phyloP scores from a whole-genome alignment of 2,329 filamentous ascomycete species.

The Sporothrix pallida region DNA sequence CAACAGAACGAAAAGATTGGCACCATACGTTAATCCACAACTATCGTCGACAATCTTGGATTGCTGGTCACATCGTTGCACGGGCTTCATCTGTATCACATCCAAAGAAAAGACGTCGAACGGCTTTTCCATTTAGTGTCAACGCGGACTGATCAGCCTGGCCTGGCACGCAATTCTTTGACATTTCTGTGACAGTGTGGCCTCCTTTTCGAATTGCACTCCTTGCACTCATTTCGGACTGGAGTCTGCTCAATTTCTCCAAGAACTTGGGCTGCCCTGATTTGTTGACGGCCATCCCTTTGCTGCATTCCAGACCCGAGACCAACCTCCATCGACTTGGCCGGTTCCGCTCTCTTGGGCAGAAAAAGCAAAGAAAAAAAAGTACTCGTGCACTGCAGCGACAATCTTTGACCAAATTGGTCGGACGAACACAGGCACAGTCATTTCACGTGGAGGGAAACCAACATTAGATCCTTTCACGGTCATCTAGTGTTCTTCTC shows the following conservation, averaged over 20 bases:
- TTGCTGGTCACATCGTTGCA: too few species aligned
- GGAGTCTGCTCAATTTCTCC: background rate
- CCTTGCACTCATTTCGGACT: background rate
- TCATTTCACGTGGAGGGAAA: background rate
- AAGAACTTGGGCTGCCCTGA: background rate
- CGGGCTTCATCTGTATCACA: too few species aligned
- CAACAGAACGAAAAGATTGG: too few species aligned
- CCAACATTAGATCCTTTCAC: background rate
- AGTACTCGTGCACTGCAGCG: background rate
- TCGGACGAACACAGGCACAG: too few species aligned
- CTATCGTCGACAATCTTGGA: too few species aligned
- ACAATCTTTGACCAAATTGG: background rate
- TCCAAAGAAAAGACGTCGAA: too few species aligned
- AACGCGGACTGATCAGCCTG: too few species aligned
- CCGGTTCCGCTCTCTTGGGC: conserved; percentile 5
- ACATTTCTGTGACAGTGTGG: too few species aligned
- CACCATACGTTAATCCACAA: too few species aligned
- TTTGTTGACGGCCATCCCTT: background rate
- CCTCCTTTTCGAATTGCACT: too few species aligned
- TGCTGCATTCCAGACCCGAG: conserved; percentile 27
- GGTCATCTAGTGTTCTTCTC: background rate
- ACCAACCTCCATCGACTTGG: background rate
- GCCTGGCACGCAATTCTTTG: too few species aligned
- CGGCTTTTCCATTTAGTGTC: too few species aligned
- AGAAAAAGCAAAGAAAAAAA: background rate